Evolutionary conservation across 176 grass and related monocot species (phyloP).

Genomic region (Aechmea fasciata): DNA sequence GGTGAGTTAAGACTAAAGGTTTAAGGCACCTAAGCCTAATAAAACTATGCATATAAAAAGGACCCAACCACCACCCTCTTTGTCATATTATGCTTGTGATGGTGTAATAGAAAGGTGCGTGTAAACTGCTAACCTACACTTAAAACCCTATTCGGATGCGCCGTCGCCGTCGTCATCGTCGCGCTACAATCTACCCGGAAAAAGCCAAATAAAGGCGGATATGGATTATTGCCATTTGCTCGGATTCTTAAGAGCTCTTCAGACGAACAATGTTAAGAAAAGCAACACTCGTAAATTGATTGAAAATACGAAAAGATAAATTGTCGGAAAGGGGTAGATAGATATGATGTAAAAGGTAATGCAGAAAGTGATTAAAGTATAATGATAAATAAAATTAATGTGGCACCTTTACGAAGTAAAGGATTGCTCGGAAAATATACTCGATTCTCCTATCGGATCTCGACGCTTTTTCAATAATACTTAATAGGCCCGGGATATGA

Average conservation of each 20-base stretch:
- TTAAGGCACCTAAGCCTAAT: background rate
- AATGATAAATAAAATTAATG: too few relatives aligned
- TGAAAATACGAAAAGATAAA: background rate
- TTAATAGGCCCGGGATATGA: too few relatives aligned
- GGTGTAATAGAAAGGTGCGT: background rate
- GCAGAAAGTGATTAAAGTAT: too few relatives aligned
- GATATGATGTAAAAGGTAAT: background rate
- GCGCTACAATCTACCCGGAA: background rate
- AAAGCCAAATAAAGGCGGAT: too few relatives aligned
- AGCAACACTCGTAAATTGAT: background rate
- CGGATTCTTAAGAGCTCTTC: background rate
- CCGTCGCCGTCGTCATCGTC: background rate
- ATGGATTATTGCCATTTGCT: background rate
- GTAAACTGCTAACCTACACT: background rate
- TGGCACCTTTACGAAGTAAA: too few relatives aligned
- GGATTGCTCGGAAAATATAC: too few relatives aligned
- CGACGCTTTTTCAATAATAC: too few relatives aligned
- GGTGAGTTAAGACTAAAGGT: background rate
- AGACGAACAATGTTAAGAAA: background rate
- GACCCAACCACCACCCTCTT: conserved; percentile 10
- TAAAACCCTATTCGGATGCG: background rate
- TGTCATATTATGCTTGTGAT: conserved; percentile 27
- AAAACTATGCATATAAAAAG: conserved; percentile 4
- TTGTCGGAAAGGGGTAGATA: background rate
- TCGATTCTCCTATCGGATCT: too few relatives aligned